Percentiles rank a stretch among this genome's conserved stretches.
Evolutionary conservation across 2,329 filamentous ascomycete species (phyloP).

Genomic region (Fusarium hostae): DNA sequence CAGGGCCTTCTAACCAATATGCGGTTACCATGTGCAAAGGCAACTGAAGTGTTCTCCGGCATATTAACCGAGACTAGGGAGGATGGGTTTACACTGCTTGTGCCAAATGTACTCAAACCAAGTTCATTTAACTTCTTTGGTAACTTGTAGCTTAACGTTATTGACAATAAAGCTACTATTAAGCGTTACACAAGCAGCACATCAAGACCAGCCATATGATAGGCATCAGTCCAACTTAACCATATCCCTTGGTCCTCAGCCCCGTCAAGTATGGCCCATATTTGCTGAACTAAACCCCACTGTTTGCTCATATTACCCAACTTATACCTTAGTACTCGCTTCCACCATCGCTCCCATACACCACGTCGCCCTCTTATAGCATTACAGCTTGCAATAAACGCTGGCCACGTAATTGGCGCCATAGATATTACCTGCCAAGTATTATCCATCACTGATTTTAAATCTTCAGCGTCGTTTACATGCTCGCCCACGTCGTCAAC

Average conservation of each 20-base stretch:
- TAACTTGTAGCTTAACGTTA: no score
- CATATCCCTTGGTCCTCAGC: fast-evolving
- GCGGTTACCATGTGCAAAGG: not conserved
- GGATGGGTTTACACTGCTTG: not conserved
- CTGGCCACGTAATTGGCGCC: not conserved
- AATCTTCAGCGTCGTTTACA: not conserved
- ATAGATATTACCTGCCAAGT: not conserved
- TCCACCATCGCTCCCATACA: not conserved
- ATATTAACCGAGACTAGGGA: fast-evolving
- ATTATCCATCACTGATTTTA: not conserved
- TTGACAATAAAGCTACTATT: not conserved
- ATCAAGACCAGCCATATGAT: not conserved
- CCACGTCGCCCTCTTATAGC: not conserved
- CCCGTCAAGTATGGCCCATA: fast-evolving
- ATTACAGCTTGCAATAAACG: not conserved
- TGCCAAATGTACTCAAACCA: not conserved
- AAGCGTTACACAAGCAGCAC: not conserved
- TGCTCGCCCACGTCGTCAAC: not conserved
- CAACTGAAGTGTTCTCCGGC: not conserved
- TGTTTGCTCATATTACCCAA: not conserved
- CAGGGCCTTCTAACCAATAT: not conserved
- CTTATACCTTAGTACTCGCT: not conserved
- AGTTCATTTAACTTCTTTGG: not conserved
- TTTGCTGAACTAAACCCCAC: not conserved
- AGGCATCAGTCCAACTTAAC: not conserved